These are phyloP conservation scores for Aspergillus caelatus DNA, from an alignment of 2,329 filamentous ascomycete genomes.

Conservation along the genomic window DNA sequence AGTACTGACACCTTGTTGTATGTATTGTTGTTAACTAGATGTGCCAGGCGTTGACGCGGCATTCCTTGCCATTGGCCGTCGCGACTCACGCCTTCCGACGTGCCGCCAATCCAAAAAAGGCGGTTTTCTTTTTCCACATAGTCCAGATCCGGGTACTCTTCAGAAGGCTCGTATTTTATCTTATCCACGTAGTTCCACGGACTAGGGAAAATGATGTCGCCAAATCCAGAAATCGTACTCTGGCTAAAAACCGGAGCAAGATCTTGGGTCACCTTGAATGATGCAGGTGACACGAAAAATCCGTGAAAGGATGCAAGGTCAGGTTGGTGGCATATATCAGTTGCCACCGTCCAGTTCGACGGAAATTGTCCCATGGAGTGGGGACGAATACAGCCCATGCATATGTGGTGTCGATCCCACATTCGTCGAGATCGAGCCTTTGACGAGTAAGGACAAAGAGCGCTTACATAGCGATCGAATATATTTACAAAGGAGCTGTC, in stretches of 20 bases:
- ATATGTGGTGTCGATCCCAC: constrained; percentile 68
- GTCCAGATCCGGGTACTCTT: constrained; percentile 53
- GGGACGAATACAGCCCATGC: constrained; percentile 62
- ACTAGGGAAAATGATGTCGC: constrained; percentile 74
- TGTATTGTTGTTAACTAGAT: constrained; percentile 65
- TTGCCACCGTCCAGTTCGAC: constrained; percentile 64
- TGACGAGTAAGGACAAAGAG: constrained; percentile 66
- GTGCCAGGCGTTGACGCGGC: constrained; percentile 72
- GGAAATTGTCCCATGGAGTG: constrained; percentile 71
- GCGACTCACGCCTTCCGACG: constrained; percentile 58
- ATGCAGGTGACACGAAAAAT: constrained; percentile 68
- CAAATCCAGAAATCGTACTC: constrained; percentile 71
- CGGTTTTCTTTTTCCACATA: constrained; percentile 66
- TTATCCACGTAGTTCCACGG: constrained; percentile 65
- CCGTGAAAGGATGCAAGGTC: constrained; percentile 75
- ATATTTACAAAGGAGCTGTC: constrained; percentile 45
- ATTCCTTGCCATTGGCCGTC: constrained; percentile 66
- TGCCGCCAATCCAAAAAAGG: constrained; percentile 75
- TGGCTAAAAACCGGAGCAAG: constrained; percentile 76
- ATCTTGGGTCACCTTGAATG: constrained; percentile 63
- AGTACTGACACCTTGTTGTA: constrained; percentile 56
- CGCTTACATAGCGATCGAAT: constrained; percentile 47
- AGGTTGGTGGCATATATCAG: constrained; percentile 74
- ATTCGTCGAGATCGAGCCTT: constrained; percentile 60
- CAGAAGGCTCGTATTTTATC: constrained; percentile 54